These are phyloP conservation scores for Rhizophlyctis rosea DNA, from an alignment of 192 early-diverging fungal genomes.

Conservation along the genomic window DNA sequence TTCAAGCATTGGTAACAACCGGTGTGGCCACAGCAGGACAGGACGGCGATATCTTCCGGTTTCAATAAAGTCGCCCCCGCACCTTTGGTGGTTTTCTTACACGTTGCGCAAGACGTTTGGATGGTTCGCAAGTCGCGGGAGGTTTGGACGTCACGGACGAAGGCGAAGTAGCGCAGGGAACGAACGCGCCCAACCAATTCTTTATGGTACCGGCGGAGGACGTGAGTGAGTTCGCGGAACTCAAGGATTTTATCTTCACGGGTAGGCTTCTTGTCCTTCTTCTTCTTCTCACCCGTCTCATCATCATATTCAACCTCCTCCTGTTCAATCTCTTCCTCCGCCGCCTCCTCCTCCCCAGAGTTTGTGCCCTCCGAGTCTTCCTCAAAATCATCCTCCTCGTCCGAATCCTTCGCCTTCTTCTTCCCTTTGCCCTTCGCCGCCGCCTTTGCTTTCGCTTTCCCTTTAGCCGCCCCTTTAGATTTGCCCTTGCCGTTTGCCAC, in stretches of 20 bases:
- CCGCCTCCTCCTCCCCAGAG: conserved; percentile 5
- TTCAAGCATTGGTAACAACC: conserved; percentile 36
- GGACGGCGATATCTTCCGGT: conserved; percentile 26
- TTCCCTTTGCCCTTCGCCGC: conserved; percentile 1
- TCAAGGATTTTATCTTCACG: conserved; percentile 12
- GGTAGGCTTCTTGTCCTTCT: too few relatives aligned
- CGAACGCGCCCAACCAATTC: conserved; percentile 41
- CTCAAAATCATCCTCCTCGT: neutral
- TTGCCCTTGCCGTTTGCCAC: conserved; percentile 13
- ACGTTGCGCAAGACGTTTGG: neutral
- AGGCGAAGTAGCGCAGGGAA: conserved; percentile 38
- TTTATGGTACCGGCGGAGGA: conserved; percentile 22
- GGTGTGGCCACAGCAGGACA: conserved; percentile 48
- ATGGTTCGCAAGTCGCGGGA: neutral
- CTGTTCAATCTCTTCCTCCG: neutral
- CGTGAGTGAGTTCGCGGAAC: conserved; percentile 31
- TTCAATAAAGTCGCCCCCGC: too few relatives aligned
- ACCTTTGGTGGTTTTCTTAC: neutral
- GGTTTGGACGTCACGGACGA: conserved; percentile 26
- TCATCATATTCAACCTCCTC: conserved; percentile 17
- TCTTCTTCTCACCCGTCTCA: conserved; percentile 5
- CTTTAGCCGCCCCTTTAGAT: neutral
- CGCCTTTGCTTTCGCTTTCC: conserved; percentile 6
- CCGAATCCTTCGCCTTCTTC: neutral
- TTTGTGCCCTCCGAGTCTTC: neutral